Conservation (phyloP, 306 rosid genomes). For the Cicer yamashitae region DNA sequence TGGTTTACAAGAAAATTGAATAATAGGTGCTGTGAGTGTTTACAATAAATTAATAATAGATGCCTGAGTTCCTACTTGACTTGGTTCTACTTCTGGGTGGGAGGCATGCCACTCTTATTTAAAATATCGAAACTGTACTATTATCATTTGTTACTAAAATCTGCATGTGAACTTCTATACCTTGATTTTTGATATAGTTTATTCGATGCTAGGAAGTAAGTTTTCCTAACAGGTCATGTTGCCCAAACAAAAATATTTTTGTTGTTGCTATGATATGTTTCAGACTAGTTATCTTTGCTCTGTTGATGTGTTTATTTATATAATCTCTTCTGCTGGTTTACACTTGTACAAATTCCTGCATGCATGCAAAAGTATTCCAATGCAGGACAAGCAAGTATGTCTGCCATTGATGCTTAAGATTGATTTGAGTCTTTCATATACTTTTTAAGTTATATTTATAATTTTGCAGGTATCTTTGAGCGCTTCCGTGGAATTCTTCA, state of each 20-base stretch:
- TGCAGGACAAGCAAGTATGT: neutral
- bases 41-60: neutral
- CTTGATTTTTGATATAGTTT: neutral
- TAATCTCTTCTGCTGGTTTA: conserved; percentile 1
- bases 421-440: conserved; percentile 1
- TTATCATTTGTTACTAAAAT: conserved; percentile 2
- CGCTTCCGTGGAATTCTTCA: conserved; percentile 97
- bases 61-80: conserved; percentile 5
- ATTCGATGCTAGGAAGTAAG: neutral
- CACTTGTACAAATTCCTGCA: neutral
- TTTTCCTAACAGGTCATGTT: neutral
- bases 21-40: conserved; percentile 5
- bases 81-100: neutral
- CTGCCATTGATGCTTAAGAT: conserved; percentile 4
- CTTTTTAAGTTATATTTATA: neutral
- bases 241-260: conserved; percentile 15
- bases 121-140: conserved; percentile 4
- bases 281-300: conserved; percentile 7
- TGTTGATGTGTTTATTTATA: neutral
- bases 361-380: conserved; percentile 20
- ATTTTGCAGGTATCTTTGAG: conserved; percentile 84
- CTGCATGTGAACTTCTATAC: conserved; percentile 4
- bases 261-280: neutral
- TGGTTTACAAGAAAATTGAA: neutral
- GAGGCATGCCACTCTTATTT: neutral